These are phyloP conservation scores for Amanita rubescens DNA, from an alignment of 768 basidiomycete species.

Conservation along the genomic window DNA sequence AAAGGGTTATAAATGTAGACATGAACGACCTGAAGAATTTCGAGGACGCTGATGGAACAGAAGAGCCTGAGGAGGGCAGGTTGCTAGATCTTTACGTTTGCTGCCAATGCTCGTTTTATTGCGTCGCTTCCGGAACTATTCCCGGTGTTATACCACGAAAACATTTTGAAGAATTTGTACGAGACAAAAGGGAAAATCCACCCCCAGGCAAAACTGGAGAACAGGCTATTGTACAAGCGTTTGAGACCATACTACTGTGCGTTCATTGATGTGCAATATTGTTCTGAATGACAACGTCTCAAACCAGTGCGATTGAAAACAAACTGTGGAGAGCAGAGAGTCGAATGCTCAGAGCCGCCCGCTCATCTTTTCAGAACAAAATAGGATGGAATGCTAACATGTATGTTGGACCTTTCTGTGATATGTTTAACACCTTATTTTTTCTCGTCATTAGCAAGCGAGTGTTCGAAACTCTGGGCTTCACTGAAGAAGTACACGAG, in stretches of 20 bases:
- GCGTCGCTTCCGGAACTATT: constrained; percentile 61
- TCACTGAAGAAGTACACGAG: constrained; percentile 28
- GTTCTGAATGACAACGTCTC: not conserved
- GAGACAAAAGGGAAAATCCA: constrained; percentile 57
- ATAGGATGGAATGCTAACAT: constrained; percentile 57
- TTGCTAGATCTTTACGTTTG: constrained; percentile 76
- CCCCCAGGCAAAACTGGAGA: constrained; percentile 45
- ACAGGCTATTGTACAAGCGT: constrained; percentile 43
- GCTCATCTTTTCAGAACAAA: constrained; percentile 51
- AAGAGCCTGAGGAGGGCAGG: constrained; percentile 38
- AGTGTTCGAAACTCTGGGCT: constrained; percentile 38
- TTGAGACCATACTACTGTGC: constrained; percentile 65
- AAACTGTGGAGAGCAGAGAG: constrained; percentile 65
- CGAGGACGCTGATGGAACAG: constrained; percentile 36
- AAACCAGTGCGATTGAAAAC: constrained; percentile 62
- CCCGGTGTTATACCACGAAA: constrained; percentile 65
- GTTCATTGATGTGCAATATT: constrained; percentile 15
- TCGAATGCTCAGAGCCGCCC: constrained; percentile 45
- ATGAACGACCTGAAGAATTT: constrained; percentile 14
- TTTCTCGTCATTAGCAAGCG: constrained; percentile 27
- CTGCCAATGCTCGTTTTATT: constrained; percentile 76
- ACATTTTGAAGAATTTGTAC: constrained; percentile 53
- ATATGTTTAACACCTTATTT: not conserved
- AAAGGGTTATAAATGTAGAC: constrained; percentile 23
- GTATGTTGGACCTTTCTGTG: constrained; percentile 30